These are phyloP conservation scores for Sordariomycetes sp. DNA, from an alignment of 2,329 filamentous ascomycete species.

Conservation along the genomic window DNA sequence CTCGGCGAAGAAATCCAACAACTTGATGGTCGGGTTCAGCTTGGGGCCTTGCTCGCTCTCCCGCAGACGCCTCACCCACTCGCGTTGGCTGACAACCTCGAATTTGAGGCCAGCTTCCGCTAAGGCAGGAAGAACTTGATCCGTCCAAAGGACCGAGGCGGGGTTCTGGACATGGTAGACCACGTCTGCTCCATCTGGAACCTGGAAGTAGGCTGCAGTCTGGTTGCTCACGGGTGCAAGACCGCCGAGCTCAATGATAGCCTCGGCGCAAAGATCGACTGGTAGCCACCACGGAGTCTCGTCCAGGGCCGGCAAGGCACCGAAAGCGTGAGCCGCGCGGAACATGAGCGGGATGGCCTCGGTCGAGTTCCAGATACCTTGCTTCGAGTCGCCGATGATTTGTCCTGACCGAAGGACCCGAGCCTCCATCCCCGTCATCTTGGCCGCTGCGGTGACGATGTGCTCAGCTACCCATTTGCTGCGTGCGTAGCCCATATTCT, in stretches of 20 bases:
- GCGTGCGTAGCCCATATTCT: conserved; percentile 41
- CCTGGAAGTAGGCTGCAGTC: conserved; percentile 6
- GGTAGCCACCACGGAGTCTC: conserved; percentile 28
- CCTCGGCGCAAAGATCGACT: conserved; percentile 23
- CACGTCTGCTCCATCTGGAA: conserved; percentile 10
- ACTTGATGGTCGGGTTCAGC: conserved; percentile 40
- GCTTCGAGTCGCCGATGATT: conserved; percentile 33
- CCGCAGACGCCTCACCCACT: conserved; percentile 35
- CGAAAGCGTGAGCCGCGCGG: conserved; percentile 32
- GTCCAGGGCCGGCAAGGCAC: conserved; percentile 32
- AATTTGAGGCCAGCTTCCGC: conserved; percentile 33
- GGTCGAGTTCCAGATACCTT: conserved; percentile 37
- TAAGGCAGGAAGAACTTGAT: conserved; percentile 41
- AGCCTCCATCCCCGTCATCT: conserved; percentile 18
- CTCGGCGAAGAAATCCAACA: conserved; percentile 38
- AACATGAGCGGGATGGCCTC: conserved; percentile 42
- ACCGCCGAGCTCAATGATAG: conserved; percentile 21
- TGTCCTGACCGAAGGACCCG: conserved; percentile 32
- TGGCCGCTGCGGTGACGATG: conserved; percentile 22
- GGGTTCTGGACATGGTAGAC: conserved; percentile 47
- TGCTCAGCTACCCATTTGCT: conserved; percentile 40
- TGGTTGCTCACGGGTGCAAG: conserved; percentile 6
- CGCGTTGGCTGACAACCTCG: conserved; percentile 27
- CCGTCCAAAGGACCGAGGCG: conserved; percentile 36
- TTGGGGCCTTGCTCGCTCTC: conserved; percentile 35